Percentiles rank a stretch among this genome's conserved stretches.
Conservation (phyloP, 331 rosid genomes). For the Pyracantha coccinea region DNA sequence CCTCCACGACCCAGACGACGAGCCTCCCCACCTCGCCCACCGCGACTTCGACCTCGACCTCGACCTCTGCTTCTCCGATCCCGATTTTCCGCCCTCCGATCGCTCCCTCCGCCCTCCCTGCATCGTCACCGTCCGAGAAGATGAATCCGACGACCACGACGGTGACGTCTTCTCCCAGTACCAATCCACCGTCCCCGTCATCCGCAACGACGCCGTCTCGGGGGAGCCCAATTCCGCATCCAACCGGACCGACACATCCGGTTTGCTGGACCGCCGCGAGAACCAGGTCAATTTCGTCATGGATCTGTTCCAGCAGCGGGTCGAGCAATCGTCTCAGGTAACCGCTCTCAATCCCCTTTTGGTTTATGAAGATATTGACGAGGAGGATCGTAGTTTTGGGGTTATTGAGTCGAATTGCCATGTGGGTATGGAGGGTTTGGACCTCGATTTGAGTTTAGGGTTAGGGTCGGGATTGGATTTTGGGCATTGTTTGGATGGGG, state of each 20-base stretch:
- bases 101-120: slow-evolving; percentile 7
- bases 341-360: slow-evolving; percentile 19
- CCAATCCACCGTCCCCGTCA: slow-evolving; percentile 8
- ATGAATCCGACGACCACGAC: not conserved
- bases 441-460: slow-evolving; percentile 31
- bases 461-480: slow-evolving; percentile 27
- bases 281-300: slow-evolving; percentile 66
- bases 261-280: slow-evolving; percentile 23
- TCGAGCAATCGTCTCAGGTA: slow-evolving; percentile 60
- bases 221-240: slow-evolving; percentile 21
- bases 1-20: slow-evolving; percentile 43
- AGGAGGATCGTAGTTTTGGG: slow-evolving; percentile 32
- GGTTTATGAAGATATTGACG: slow-evolving; percentile 19
- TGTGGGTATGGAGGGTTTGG: slow-evolving; percentile 22
- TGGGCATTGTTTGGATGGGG: slow-evolving; percentile 18
- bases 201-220: slow-evolving; percentile 8
- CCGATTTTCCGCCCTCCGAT: slow-evolving; percentile 31
- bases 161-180: slow-evolving; percentile 8
- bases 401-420: slow-evolving; percentile 34
- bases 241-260: not conserved
- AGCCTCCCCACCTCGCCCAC: slow-evolving; percentile 18
- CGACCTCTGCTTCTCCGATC: slow-evolving; percentile 44
- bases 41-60: slow-evolving; percentile 19
- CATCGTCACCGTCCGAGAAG: not conserved
- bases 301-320: slow-evolving; percentile 86